Evolutionary conservation across 1,284 basidiomycete genomes (phyloP).

Genomic region (Ceratobasidium sp.): DNA sequence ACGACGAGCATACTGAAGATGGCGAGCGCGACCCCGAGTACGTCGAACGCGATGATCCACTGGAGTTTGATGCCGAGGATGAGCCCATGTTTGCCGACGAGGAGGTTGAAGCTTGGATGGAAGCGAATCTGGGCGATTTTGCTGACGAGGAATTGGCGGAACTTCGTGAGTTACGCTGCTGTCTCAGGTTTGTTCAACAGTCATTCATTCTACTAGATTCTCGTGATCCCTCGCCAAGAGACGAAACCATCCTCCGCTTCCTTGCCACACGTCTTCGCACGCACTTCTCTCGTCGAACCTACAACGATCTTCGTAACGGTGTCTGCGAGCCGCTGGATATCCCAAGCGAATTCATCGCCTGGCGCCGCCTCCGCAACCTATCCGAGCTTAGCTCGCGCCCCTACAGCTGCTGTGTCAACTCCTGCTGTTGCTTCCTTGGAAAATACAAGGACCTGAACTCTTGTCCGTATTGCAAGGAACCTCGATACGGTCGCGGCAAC

Average conservation of each 20-base stretch:
- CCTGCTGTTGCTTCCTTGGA: constrained; percentile 47
- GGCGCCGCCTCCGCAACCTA: constrained; percentile 6
- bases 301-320: constrained; percentile 11
- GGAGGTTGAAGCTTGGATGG: not conserved
- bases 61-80: not conserved
- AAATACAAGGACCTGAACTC: constrained; percentile 10
- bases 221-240: not conserved
- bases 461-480: constrained; percentile 47
- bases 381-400: constrained; percentile 8
- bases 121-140: not conserved
- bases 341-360: constrained; percentile 23
- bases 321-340: not conserved
- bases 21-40: not conserved
- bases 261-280: constrained; percentile 22
- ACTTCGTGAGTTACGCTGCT: not conserved
- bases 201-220: constrained; percentile 1
- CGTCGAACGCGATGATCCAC: not conserved
- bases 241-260: not conserved
- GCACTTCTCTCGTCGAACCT: constrained; percentile 8
- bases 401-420: constrained; percentile 49
- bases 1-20: too few relatives aligned
- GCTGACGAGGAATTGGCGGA: not conserved
- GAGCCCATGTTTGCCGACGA: not conserved
- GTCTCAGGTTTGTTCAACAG: not conserved
- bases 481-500: constrained; percentile 17